Percentiles rank a stretch among this genome's conserved stretches.
phyloP scores from a whole-genome alignment of 768 basidiomycete genomes.

The Trametes meyenii region DNA sequence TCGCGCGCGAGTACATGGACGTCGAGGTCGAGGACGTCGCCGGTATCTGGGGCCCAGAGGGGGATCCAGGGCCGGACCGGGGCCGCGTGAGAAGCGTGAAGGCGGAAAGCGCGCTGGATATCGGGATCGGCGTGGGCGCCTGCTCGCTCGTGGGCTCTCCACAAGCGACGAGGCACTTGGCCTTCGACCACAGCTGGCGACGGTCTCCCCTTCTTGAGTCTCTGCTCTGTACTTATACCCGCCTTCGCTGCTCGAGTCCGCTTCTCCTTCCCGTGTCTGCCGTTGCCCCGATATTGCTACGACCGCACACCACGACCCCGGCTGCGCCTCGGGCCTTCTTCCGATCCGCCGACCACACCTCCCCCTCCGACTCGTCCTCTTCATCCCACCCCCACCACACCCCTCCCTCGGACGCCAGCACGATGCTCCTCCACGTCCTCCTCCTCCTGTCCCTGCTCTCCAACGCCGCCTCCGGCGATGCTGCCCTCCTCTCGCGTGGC shows the following conservation, averaged over 20 bases:
- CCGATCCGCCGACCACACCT: constrained; percentile 1
- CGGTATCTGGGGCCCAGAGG: not conserved
- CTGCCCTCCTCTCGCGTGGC: constrained; percentile 30
- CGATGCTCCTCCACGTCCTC: constrained; percentile 33
- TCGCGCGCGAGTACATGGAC: no score
- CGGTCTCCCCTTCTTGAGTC: not conserved
- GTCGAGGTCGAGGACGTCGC: not conserved
- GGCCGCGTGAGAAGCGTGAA: not conserved
- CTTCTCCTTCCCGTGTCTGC: constrained; percentile 4
- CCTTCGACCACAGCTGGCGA: not conserved
- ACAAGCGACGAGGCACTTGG: constrained; percentile 9
- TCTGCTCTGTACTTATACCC: constrained; percentile 26
- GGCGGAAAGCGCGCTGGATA: not conserved
- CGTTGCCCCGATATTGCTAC: constrained; percentile 1
- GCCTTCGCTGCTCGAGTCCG: constrained; percentile 7
- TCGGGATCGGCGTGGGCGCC: constrained; percentile 2
- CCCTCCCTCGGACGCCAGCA: constrained; percentile 8
- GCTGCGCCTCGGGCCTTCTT: constrained; percentile 20
- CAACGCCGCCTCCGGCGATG: constrained; percentile 33
- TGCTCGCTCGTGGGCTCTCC: constrained; percentile 7
- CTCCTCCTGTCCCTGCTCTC: constrained; percentile 38
- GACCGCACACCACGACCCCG: constrained; percentile 8
- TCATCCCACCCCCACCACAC: not conserved
- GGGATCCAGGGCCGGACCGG: not conserved
- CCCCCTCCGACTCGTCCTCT: not conserved